A percentile compares a stretch with the other conserved stretches of the same genome.
Evolutionary conservation across 257 asterid species (phyloP).

Genomic region (Apocynum venetum): DNA sequence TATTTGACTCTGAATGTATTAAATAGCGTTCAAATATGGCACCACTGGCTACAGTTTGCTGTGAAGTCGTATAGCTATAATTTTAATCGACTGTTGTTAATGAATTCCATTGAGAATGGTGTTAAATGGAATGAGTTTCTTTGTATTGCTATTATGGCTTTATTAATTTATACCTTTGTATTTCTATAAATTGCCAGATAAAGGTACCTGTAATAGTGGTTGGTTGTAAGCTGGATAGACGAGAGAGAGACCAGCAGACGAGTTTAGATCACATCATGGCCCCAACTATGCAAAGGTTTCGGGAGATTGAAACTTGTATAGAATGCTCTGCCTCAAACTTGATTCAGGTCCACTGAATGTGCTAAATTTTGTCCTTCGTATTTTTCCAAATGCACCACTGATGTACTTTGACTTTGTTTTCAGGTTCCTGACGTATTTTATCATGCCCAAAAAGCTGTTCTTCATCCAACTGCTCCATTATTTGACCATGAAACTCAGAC

Average conservation of each 20-base stretch:
- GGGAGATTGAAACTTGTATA: slow-evolving; percentile 91
- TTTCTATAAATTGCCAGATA: slow-evolving; percentile 41
- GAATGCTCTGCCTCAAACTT: slow-evolving; percentile 90
- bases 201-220: slow-evolving; percentile 84
- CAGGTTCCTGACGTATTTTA: slow-evolving; percentile 92
- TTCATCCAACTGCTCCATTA: slow-evolving; percentile 94
- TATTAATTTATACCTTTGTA: background rate
- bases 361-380: slow-evolving; percentile 8
- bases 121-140: background rate
- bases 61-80: background rate
- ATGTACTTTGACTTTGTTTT: slow-evolving; percentile 21
- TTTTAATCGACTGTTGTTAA: slow-evolving; percentile 2
- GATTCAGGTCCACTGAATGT: slow-evolving; percentile 60
- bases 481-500: slow-evolving; percentile 87
- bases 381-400: slow-evolving; percentile 11
- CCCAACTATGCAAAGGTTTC: slow-evolving; percentile 90
- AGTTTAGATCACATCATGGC: slow-evolving; percentile 63
- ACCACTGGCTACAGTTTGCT: background rate
- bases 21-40: background rate
- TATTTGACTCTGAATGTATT: background rate
- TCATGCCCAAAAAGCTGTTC: slow-evolving; percentile 94
- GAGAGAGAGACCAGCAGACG: slow-evolving; percentile 61
- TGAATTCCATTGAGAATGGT: background rate
- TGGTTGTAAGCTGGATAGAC: slow-evolving; percentile 92
- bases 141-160: background rate